Base-by-base conservation (phyloP, 2,329 filamentous ascomycete species). In the Cadophora malorum region DNA sequence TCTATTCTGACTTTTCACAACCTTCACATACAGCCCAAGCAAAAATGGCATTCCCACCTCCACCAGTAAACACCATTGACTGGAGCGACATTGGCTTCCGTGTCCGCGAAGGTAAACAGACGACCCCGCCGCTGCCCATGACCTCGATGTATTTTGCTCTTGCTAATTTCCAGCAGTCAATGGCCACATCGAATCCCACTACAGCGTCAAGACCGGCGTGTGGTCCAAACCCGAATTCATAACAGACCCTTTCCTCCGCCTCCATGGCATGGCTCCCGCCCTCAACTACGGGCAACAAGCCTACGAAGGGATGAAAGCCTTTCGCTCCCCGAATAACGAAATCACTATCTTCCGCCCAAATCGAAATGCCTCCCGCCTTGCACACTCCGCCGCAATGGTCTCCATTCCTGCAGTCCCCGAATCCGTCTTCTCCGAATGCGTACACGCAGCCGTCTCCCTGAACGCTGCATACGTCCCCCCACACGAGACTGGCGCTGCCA, bases 251-350 rank as follows among this genome's bases (percentile, higher is more conserved):
- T 94, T 86, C 83, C 88, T 98, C 75, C 90, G 90, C 73, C 89
- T 98, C 78, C 95, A 98, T 81, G 96, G 95, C 80, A 96, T 99
- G 92, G 90, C 94, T 0, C 94, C 96, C 0, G 95, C 89, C 53
- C 88, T 98, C 72, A 99, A 99, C 85, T 99, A 99, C 80, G 94
- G 95, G 67, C 94, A 97, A 79, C 96, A 98, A 83, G 95, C 93
- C 76, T 99, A 97, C 84, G 96, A 99, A 80, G 96, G 96, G n/a
- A 89, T 98, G 79, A 98, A 98, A 81, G 94, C 95, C 65, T 97
- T 97, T 86, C 93, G 95, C 71, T 84, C 85, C 2, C 91, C 93
- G 21, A 88, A 91, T 79, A 78, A 84, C 68, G 81, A 82, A 68
- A 94, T 98, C 81, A 88, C 89, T 78, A 88, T 98, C 79, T 98